These are phyloP conservation scores for Fusarium sp. DNA, from an alignment of 2,329 filamentous ascomycete genomes.

Conservation along the genomic window DNA sequence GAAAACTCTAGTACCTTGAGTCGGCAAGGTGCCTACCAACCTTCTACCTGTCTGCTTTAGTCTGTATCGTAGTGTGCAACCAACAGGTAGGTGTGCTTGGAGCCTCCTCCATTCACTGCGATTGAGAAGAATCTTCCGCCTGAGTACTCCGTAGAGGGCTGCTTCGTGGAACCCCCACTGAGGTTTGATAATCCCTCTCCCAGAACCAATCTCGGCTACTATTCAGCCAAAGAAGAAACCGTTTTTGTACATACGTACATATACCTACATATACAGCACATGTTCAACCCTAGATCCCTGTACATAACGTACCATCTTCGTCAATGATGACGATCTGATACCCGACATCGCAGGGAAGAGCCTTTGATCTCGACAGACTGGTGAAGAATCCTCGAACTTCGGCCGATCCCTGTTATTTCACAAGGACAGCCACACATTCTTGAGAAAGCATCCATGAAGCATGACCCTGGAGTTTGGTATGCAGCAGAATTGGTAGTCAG, in stretches of 20 bases:
- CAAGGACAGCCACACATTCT: not conserved
- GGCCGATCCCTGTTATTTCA: not conserved
- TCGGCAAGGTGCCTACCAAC: not conserved
- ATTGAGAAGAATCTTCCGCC: not conserved
- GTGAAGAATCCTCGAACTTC: not conserved
- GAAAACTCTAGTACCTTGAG: not conserved
- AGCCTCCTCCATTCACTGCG: not conserved
- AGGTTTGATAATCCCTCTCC: constrained; percentile 4
- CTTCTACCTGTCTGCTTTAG: not conserved
- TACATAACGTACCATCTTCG: not conserved
- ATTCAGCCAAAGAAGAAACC: not conserved
- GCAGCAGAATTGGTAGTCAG: not conserved
- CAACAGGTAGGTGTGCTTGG: not conserved
- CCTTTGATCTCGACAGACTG: not conserved
- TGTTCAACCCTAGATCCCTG: constrained; percentile 14
- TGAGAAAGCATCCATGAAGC: not conserved
- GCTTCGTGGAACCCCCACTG: not conserved
- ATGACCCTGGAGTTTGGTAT: not conserved
- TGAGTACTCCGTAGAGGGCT: not conserved
- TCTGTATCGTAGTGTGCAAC: not conserved
- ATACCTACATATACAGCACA: not conserved
- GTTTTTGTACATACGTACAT: not conserved
- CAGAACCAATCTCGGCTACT: not conserved
- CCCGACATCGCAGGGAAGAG: not conserved
- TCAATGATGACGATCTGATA: constrained; percentile 18